phyloP scores from a whole-genome alignment of 2,329 filamentous ascomycete species.

The Aspergillus bombycis region DNA sequence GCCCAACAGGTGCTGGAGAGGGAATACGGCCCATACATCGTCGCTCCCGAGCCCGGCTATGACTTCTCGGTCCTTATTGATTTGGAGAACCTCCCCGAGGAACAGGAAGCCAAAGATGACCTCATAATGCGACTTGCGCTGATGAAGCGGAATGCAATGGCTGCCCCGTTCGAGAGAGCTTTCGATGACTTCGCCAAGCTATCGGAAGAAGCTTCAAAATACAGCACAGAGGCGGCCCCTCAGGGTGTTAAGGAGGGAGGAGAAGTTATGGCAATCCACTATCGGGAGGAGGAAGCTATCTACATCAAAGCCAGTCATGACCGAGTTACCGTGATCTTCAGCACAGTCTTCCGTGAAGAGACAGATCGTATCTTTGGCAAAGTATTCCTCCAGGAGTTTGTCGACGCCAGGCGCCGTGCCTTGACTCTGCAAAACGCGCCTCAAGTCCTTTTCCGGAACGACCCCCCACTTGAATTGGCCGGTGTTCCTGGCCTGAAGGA shows the following conservation, averaged over 20 bases:
- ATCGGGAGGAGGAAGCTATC: conserved; percentile 97
- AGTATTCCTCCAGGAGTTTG: conserved; percentile 98
- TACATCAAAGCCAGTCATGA: conserved; percentile 98
- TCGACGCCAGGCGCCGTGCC: conserved; percentile 83
- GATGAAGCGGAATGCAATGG: conserved; percentile 98
- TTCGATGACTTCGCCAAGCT: conserved; percentile 90
- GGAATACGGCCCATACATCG: conserved; percentile 92
- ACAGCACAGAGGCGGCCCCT: conserved; percentile 90
- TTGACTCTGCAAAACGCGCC: conserved; percentile 93
- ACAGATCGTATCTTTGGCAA: conserved; percentile 97
- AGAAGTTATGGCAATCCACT: conserved; percentile 93
- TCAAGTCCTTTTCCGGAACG: conserved; percentile 93
- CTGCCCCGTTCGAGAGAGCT: conserved; percentile 94
- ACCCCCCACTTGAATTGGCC: conserved; percentile 89
- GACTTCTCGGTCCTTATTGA: conserved; percentile 95
- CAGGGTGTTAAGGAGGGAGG: conserved; percentile 88
- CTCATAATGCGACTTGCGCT: conserved; percentile 85
- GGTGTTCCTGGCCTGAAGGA: conserved; percentile 79
- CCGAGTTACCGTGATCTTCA: conserved; percentile 98
- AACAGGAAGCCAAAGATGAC: conserved; percentile 83
- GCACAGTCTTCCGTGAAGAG: conserved; percentile 96
- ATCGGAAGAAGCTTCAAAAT: conserved; percentile 85
- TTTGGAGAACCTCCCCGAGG: conserved; percentile 79
- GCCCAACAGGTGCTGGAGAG: conserved; percentile 88
- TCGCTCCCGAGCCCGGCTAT: conserved; percentile 83